phyloP scores from a whole-genome alignment of 306 rosid species.

The Trifolium repens region DNA sequence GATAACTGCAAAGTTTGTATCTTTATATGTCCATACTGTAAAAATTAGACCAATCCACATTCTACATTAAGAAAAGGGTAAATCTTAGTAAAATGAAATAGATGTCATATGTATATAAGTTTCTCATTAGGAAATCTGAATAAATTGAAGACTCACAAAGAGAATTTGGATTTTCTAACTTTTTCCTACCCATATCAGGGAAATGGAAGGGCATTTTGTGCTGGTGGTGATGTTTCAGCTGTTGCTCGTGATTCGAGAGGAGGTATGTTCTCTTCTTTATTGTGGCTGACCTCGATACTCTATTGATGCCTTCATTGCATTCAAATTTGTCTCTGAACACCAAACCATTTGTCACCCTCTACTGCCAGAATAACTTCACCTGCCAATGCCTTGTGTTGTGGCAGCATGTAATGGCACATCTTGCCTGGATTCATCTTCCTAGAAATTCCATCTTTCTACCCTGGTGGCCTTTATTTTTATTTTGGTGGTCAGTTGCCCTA shows the following conservation, averaged over 20 bases:
- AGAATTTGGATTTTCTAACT: slow-evolving; percentile 25
- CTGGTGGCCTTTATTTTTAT: neutral
- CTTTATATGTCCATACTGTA: neutral
- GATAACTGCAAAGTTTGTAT: neutral
- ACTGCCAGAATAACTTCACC: neutral
- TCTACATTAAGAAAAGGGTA: no score
- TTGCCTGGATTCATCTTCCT: neutral
- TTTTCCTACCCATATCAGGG: slow-evolving; percentile 60
- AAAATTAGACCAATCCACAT: neutral
- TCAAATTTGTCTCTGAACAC: neutral
- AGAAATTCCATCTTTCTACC: neutral
- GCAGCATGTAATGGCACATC: neutral
- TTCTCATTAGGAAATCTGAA: slow-evolving; percentile 1
- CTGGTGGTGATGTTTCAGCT: slow-evolving; percentile 91
- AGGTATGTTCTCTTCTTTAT: slow-evolving; percentile 48
- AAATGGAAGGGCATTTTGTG: slow-evolving; percentile 94
- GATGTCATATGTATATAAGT: neutral
- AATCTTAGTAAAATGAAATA: neutral
- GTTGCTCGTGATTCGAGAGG: slow-evolving; percentile 55
- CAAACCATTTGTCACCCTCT: slow-evolving; percentile 1
- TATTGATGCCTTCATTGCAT: slow-evolving; percentile 6
- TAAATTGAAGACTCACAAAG: neutral
- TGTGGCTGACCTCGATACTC: neutral
- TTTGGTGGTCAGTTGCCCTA: neutral
- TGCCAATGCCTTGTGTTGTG: neutral